These are phyloP conservation scores for Amniculicola lignicola DNA, from an alignment of 495 filamentous ascomycete species.

Conservation along the genomic window DNA sequence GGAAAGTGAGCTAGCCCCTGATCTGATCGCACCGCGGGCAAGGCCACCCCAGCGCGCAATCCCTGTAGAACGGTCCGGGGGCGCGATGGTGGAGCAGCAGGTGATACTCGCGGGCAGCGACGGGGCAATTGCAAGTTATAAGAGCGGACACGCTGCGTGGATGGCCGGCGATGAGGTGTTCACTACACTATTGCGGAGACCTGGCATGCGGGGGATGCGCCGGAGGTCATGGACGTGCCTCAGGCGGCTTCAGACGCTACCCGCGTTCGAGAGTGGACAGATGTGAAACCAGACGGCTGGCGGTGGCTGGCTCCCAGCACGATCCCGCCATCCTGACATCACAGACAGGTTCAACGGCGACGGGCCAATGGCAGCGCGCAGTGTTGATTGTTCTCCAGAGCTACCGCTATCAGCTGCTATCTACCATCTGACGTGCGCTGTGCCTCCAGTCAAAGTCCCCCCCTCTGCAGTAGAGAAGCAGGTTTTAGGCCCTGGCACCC, in stretches of 20 bases:
- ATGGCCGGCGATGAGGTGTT: too few species aligned
- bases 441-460: too few species aligned
- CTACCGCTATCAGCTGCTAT: too few species aligned
- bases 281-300: constrained; percentile 33
- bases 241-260: constrained; percentile 18
- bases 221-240: constrained; percentile 16
- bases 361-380: not conserved
- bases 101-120: not conserved
- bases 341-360: constrained; percentile 10
- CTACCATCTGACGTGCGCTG: too few species aligned
- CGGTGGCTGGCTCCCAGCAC: constrained; percentile 26
- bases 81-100: not conserved
- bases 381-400: too few species aligned
- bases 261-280: constrained; percentile 23
- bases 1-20: constrained; percentile 28
- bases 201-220: not conserved
- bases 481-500: not conserved
- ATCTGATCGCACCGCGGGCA: constrained; percentile 14
- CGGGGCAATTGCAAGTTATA: too few species aligned
- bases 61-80: constrained; percentile 20
- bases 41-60: constrained; percentile 2
- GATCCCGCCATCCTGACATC: constrained; percentile 15
- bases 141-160: too few species aligned
- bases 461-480: too few species aligned
- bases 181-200: too few species aligned